phyloP scores from a whole-genome alignment of 2,329 filamentous ascomycete genomes.

The Plenodomus biglobosus region DNA sequence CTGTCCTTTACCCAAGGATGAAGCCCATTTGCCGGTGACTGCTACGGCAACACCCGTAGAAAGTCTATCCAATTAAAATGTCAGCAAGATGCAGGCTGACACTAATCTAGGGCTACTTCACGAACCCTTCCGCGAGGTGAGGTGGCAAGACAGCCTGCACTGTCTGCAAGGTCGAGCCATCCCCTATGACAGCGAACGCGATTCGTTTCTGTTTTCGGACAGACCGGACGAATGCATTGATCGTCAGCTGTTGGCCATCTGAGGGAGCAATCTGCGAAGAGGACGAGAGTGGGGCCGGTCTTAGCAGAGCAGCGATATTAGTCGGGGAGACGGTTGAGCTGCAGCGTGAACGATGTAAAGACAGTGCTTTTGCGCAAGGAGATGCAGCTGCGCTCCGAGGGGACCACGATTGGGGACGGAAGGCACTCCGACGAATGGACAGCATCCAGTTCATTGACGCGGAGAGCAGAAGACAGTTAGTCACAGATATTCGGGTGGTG shows the following conservation, averaged over 20 bases:
- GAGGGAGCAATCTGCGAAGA: slow-evolving; percentile 51
- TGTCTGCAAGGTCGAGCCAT: slow-evolving; percentile 78
- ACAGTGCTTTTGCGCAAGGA: slow-evolving; percentile 17
- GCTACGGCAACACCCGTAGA: slow-evolving; percentile 79
- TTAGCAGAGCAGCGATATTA: slow-evolving; percentile 53
- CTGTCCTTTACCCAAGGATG: slow-evolving; percentile 69
- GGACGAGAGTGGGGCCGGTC: slow-evolving; percentile 50
- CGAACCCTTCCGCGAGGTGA: slow-evolving; percentile 71
- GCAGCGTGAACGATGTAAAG: slow-evolving; percentile 27
- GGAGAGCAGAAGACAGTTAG: slow-evolving; percentile 16
- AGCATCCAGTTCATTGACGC: slow-evolving; percentile 36
- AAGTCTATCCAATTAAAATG: slow-evolving; percentile 57
- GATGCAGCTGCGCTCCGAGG: slow-evolving; percentile 18
- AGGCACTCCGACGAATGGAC: slow-evolving; percentile 22
- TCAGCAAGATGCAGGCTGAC: slow-evolving; percentile 12
- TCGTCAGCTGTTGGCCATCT: slow-evolving; percentile 36
- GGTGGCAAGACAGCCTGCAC: slow-evolving; percentile 80
- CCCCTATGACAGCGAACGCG: slow-evolving; percentile 81
- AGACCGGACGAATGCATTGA: slow-evolving; percentile 81
- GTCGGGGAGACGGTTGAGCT: slow-evolving; percentile 36
- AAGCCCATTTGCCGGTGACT: slow-evolving; percentile 74
- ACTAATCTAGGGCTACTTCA: slow-evolving; percentile 14
- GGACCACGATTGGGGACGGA: slow-evolving; percentile 22
- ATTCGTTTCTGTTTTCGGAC: slow-evolving; percentile 82
- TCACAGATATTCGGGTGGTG: slow-evolving; percentile 20